Base-by-base conservation (phyloP, 2,329 filamentous ascomycete genomes). In the Pseudogymnoascus sp. region DNA sequence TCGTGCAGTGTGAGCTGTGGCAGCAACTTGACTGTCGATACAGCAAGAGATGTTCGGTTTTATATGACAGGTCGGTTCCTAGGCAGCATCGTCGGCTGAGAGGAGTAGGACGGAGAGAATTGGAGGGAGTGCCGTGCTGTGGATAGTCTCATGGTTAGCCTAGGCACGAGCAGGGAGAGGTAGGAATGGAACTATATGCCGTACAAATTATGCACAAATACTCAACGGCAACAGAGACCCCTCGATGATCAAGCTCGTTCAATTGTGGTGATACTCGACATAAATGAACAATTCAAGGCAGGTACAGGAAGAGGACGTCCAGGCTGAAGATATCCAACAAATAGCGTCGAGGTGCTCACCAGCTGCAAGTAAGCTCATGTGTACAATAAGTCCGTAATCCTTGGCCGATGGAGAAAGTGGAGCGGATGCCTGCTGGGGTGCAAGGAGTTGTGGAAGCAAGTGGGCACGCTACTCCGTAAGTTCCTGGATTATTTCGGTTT, bases 381-480 rank as follows among this genome's bases (percentile, higher is more conserved):
- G 50, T 57, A 57, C 50, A 57, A 57, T 57, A 57, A 57, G 50
- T 57, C 50, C 28, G 50, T 57, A 57, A 57, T 57, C 50, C 50
- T 35, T 57, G 50, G 50, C 50, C 50, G 50, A 35, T 57, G 50
- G 50, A 57, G 50, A 57, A 57, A 57, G 50, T 57, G 50, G 50
- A 57, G 50, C 50, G 50, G 50, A 57, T 57, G 28, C 50, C 50
- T 57, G 50, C 50, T 57, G 50, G 50, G 50, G 17, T 57, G 50
- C 50, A 57, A 9, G 50, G 28, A 57, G 50, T 57, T 57, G 50
- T 57, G 50, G 50, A 57, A 57, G 50, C 26, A 57, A 57, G 50
- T 57, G 50, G 50, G 50, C 50, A 57, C 50, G 50, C 50, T 57
- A 57, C 50, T 57, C n/a, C 28, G 50, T 57, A 57, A 57, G 50